Evolutionary conservation across 768 basidiomycete species (phyloP), one percentile per base, ranked within the genome.

Genomic region (Auricularia cornea): DNA sequence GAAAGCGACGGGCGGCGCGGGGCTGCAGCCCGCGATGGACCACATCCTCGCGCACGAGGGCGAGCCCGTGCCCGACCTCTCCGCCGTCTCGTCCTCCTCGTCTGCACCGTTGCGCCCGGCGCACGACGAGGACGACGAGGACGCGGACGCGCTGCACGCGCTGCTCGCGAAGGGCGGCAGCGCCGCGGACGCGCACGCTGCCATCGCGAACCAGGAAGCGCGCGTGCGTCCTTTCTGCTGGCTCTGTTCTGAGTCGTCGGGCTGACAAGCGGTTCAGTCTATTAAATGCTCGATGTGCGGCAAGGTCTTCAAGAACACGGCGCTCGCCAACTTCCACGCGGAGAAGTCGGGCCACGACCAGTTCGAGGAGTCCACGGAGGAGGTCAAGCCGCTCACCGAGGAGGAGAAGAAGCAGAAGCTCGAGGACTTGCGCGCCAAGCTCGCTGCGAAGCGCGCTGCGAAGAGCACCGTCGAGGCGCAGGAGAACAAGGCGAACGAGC

Each of bases 361-460:
- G 67, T 98, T 98, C 66, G 95, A 97, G 72, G 96, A 98, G 71
- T 94, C 90, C 1, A 91, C 86, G 0, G 94, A 98, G 70, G 96
- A 98, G 82, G 94, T 98, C 74, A 94, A 93, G 72, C 94, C 96
- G 0, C 74, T 99, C 60, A 98, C 95, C 0, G 94, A 98, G 74
- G 94, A 95, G 70, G 94, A 98, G 75, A 96, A 88, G 80, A 83
- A 85, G 64, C 78, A 85, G 67, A 92, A 87, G 70, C 80, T 98
- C 0, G 84, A 76, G 0, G 96, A 97, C 66, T 76, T 99, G 64
- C 81, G 85, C 29, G 77, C 81, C 61, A 93, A 88, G 76, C 86
- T 98, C 84, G 80, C 83, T 0, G 86, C 81, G 63, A 98, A 98
- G 73, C 85, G 91, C 1, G 80, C 87, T 1, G 75, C 70, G 60